Evolutionary conservation across 306 rosid genomes (phyloP), one percentile per base, ranked within the genome.

Genomic region (Cajanus cajan): DNA sequence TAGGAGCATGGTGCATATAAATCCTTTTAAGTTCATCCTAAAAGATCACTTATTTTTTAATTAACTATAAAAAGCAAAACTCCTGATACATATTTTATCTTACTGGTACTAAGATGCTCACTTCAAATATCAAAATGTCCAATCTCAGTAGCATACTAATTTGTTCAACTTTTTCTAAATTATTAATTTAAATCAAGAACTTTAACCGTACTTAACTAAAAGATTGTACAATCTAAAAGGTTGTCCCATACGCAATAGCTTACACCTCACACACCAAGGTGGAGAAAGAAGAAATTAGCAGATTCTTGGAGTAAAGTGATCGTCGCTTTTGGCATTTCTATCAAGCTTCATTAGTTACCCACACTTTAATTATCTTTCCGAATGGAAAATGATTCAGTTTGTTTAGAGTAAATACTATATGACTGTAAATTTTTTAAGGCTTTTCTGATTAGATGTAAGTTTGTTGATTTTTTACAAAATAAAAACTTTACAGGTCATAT

Each of bases 231-330:
- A 33, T 55, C 47, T 31, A 18, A 54, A 57, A 64, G 44, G 19
- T 59, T 78, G 66, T 15, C 74, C 81, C 80, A 50, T 77, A 82
- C 79, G 77, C 54, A 68, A 73, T 78, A 61, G 69, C 79, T 85
- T 85, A 33, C 76, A 70, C 50, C 61, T 82, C 66, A 82, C 73
- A 61, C 82, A 31, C 59, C 65, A 58, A 55, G 65, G 86, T 78
- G 80, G 80, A 79, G 77, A 68, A 54, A 61, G 47, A 70, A 82
- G 78, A 78, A 78, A 64, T 73, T 34, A 58, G 45, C 25, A 69
- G 82, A 74, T 82, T 82, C 86, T 74, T 78, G 34, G 58, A 70
- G 77, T 79, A 71, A 82, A 85, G 86, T 47, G 64, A 76, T 55
- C 24, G 79, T 52, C 28, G 55, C 18, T 64, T 85, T 64, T 36